These are phyloP conservation scores for Achlya hypogyna DNA, from an alignment of 352 stramenopile genomes.

Conservation along the genomic window DNA sequence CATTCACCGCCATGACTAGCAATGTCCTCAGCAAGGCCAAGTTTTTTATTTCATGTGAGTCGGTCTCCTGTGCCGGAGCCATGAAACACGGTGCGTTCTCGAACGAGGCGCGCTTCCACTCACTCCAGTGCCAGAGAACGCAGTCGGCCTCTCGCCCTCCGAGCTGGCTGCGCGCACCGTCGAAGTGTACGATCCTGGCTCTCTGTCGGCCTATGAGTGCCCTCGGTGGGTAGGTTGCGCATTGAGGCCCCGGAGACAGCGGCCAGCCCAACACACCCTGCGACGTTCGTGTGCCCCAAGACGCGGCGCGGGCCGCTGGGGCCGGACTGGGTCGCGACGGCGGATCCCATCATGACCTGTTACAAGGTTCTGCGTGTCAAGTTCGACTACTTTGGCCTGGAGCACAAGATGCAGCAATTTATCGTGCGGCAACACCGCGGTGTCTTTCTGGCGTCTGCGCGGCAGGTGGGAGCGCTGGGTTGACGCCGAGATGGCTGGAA, in stretches of 20 bases:
- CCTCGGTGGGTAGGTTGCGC: neutral
- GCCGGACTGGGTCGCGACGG: neutral
- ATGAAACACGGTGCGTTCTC: neutral
- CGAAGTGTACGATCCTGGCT: slow-evolving; percentile 24
- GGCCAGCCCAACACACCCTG: neutral
- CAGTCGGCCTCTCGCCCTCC: neutral
- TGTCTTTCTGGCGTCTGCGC: slow-evolving; percentile 4
- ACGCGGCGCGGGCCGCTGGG: slow-evolving; percentile 16
- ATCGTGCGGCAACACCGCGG: neutral
- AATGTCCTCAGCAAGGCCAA: slow-evolving; percentile 19
- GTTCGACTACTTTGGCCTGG: slow-evolving; percentile 8
- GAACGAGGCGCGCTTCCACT: no score
- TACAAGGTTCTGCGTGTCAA: slow-evolving; percentile 15
- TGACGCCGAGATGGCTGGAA: neutral
- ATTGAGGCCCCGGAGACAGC: neutral
- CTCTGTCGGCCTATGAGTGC: neutral
- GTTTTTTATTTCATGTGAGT: slow-evolving; percentile 13
- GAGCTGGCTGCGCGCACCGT: slow-evolving; percentile 15
- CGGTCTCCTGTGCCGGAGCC: neutral
- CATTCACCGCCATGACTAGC: slow-evolving; percentile 18
- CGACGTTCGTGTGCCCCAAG: slow-evolving; percentile 11
- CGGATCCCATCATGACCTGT: slow-evolving; percentile 13
- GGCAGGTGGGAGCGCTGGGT: no score
- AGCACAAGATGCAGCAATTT: slow-evolving; percentile 4
- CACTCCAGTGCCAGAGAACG: slow-evolving; percentile 14